A percentile compares a stretch with the other conserved stretches of the same genome.
These are phyloP conservation scores for Coelastrella sp. DNA, from an alignment of 139 green algal species.

Conservation along the genomic window DNA sequence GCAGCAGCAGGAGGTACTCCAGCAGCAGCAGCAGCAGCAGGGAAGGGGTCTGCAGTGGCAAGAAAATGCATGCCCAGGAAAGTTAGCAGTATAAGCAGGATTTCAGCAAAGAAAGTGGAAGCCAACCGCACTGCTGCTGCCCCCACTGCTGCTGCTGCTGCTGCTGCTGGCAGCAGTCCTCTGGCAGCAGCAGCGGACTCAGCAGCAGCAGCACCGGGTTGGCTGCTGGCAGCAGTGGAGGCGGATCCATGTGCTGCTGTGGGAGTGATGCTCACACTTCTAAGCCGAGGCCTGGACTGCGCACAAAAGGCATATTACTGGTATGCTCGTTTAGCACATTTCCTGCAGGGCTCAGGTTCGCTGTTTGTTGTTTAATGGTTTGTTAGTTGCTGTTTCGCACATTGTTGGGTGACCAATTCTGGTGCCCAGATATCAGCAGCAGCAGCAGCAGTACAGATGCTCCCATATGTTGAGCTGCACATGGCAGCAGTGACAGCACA, in stretches of 20 bases:
- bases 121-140: background rate
- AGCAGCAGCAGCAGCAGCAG: conserved; percentile 21
- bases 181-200: background rate
- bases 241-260: conserved; percentile 12
- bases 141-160: background rate
- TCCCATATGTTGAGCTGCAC: too few species aligned
- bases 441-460: too few species aligned
- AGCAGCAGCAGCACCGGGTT: conserved; percentile 10
- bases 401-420: too few species aligned
- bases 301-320: conserved; percentile 41
- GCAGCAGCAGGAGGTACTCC: background rate
- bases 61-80: background rate
- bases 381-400: too few species aligned
- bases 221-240: conserved; percentile 27
- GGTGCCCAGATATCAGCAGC: too few species aligned
- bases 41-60: background rate
- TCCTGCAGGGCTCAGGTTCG: too few species aligned
- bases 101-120: background rate
- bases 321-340: background rate
- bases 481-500: conserved; percentile 5
- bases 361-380: background rate
- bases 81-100: background rate
- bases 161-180: background rate
- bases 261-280: background rate
- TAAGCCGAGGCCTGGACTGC: conserved; percentile 3